A percentile compares a stretch with the other conserved stretches of the same genome.
phyloP scores from a whole-genome alignment of 1,284 basidiomycete species.

The Tilletia indica region DNA sequence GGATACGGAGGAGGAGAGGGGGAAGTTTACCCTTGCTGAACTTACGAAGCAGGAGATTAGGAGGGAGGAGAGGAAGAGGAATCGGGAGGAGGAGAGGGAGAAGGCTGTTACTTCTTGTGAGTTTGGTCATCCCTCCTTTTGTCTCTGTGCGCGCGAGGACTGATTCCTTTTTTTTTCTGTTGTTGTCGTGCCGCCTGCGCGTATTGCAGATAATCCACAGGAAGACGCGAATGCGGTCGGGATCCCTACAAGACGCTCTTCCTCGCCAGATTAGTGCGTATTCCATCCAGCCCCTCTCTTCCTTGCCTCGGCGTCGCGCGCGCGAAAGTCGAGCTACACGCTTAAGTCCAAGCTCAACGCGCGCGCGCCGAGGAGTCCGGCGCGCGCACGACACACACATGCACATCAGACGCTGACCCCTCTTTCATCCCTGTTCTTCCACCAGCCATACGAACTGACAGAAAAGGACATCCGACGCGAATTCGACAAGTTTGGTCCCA shows the following conservation, averaged over 20 bases:
- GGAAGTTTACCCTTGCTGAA: conserved; percentile 32
- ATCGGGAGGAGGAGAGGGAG: conserved; percentile 25
- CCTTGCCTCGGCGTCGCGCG: conserved; percentile 19
- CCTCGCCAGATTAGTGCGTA: conserved; percentile 71
- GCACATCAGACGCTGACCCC: not conserved
- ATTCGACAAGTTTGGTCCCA: conserved; percentile 91
- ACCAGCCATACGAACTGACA: conserved; percentile 76
- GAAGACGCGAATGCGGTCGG: conserved; percentile 90
- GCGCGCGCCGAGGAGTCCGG: conserved; percentile 43
- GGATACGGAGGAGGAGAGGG: conserved; percentile 27
- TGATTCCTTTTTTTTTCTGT: not conserved
- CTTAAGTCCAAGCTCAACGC: not conserved
- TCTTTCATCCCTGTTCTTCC: not conserved
- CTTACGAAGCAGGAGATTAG: conserved; percentile 40
- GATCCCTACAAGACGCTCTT: conserved; percentile 99
- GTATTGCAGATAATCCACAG: conserved; percentile 75
- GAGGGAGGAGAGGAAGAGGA: conserved; percentile 28
- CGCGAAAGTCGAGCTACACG: too few relatives aligned
- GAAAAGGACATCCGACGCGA: conserved; percentile 88
- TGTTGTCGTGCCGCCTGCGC: too few relatives aligned
- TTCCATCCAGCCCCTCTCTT: conserved; percentile 26
- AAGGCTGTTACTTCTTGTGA: conserved; percentile 27
- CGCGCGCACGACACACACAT: conserved; percentile 45
- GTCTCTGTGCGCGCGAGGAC: not conserved
- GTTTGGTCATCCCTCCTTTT: not conserved